Base-by-base conservation (phyloP, 2,329 filamentous ascomycete species). In the Geosmithia flava region DNA sequence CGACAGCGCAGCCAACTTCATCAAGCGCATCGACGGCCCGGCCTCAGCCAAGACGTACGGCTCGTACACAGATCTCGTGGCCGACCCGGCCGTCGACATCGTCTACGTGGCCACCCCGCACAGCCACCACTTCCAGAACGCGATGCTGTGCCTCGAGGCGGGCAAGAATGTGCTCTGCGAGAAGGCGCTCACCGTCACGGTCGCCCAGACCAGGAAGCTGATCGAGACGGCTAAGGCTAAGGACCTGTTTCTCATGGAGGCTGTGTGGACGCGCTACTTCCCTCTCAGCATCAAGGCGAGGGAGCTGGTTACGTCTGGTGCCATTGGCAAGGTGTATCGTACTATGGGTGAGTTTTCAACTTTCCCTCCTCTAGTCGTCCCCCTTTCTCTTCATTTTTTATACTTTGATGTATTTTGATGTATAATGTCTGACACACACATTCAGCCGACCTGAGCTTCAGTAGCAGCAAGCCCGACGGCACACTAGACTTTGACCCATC, bases 51-150 rank as follows among this genome's bases (percentile, higher is more conserved):
- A 78, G 56, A 75, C 83, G 10, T 94, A 95, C 61, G 86, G 84
- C 50, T 87, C 83, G 11, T 95, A 95, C 66, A 75, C 81, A 52
- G 85, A 89, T 61, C 76, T 95, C 27, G 87, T 91, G 23, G 75
- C 77, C 46, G 87, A 95, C 61, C 70, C 83, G 7, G 76, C 87
- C 57, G 77, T 95, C 54, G 86, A 95, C 63, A 86, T 94, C 56
- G 68, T 95, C 67, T 95, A 95, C 65, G 79, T 95, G 49, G 88
- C 87, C 20, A 95, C 89, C 3, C 89, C 89, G 16, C 89, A 95
- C 69, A 90, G 85, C 57, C 89, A 95, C 64, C 89, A 95, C 70
- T 95, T 90, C 70, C 87, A 94, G 64, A 91, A 95, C 67, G 78
- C 80, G 53, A 87, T 89, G 78, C 76, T 94, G n/a, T 85, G 82